Base-by-base conservation (phyloP, 352 stramenopile species). In the Globisporangium paroecandrum region DNA sequence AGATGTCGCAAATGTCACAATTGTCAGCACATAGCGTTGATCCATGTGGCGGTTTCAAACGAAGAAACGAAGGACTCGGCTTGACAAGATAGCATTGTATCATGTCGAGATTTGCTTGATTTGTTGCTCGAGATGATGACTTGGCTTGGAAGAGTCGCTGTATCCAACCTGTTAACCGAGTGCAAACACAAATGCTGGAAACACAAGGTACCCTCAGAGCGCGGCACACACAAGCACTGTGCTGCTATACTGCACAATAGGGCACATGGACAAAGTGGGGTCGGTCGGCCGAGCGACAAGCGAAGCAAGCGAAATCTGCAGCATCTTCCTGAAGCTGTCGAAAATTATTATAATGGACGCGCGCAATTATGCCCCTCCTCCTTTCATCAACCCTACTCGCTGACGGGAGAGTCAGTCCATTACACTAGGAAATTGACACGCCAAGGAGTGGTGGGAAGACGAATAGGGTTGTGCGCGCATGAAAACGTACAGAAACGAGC, bases 341-440 rank as follows among this genome's bases (percentile, higher is more conserved):
- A 46, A 46, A 46, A 46, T 20, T 15, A 46, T 46, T 32, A 32
- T 32, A 32, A 18, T 46, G 38, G 38, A 46, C 38, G 38, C 1
- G 9, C 12, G 12, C 38, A 46, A 32, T 4, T 29, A 2, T 32
- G 29, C 29, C 29, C 2, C 27, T 29, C 36, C 13, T 22, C 9
- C 24, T 13, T 38, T 3, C n/a, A 20, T 57, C 51, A 57, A 57
- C 51, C 49, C 49, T 56, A 56, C 6, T 20, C 64, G 27, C 49
- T 58, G 55, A 57, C 9, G 8, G 53, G 51, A 66, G 62, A 67
- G 62, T 67, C 62, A 67, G 62, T 62, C 15, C 62, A 46, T 36
- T 65, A 25, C 25, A 38, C 24, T 58, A 18, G 54, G 10, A 59
- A 59, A 59, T 59, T 59, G 54, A 41, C 53, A 57, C 49, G 12